Evolutionary conservation across 73 alveolate genomes (phyloP).

Genomic region (Stentor coeruleus): DNA sequence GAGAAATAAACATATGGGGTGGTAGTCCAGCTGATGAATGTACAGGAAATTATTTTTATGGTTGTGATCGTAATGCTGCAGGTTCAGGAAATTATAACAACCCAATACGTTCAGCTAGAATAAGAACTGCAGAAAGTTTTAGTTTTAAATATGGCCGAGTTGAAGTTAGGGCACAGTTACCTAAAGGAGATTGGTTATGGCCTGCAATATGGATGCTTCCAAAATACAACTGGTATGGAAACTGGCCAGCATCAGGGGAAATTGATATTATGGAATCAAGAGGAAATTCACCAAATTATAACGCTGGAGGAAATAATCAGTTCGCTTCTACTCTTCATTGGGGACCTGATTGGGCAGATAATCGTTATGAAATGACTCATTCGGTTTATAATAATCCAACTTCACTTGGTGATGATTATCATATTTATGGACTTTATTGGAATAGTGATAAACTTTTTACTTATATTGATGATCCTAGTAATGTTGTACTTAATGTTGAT

Average conservation of each 20-base stretch:
- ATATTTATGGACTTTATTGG: constrained; percentile 69
- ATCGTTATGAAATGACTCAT: constrained; percentile 36
- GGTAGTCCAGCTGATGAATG: constrained; percentile 49
- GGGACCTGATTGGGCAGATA: constrained; percentile 66
- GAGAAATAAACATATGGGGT: constrained; percentile 50
- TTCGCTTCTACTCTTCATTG: constrained; percentile 70
- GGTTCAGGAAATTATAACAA: constrained; percentile 46
- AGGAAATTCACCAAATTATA: constrained; percentile 52
- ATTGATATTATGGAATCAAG: constrained; percentile 80
- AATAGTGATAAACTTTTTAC: constrained; percentile 38
- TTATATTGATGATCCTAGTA: constrained; percentile 52
- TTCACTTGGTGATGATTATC: constrained; percentile 46
- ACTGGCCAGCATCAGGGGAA: constrained; percentile 83
- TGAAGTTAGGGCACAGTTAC: constrained; percentile 68
- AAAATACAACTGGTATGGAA: constrained; percentile 49
- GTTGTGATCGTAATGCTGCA: constrained; percentile 55
- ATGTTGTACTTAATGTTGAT: constrained; percentile 40
- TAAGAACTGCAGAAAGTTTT: constrained; percentile 57
- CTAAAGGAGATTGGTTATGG: constrained; percentile 79
- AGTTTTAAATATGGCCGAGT: constrained; percentile 74
- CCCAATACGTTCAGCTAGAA: constrained; percentile 65
- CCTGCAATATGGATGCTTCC: constrained; percentile 93
- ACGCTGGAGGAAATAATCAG: constrained; percentile 50
- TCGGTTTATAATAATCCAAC: constrained; percentile 17
- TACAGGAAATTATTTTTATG: constrained; percentile 52